These are phyloP conservation scores for Cytospora schulzeri DNA, from an alignment of 2,329 filamentous ascomycete genomes.

Conservation along the genomic window DNA sequence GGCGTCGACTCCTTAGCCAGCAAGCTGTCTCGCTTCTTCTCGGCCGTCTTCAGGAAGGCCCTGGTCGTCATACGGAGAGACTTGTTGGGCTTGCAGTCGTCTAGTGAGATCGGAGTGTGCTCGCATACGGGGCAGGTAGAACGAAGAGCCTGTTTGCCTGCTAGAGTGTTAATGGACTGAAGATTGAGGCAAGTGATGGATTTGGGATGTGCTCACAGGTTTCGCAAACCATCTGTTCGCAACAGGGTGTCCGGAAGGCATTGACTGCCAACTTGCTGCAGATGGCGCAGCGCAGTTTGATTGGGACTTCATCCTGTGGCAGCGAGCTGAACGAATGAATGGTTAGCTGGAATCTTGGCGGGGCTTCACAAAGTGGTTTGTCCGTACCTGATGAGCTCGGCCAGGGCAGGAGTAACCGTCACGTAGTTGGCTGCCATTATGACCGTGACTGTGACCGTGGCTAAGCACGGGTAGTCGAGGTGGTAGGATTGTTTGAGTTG, in stretches of 20 bases:
- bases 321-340: constrained; percentile 61
- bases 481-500: not conserved
- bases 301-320: constrained; percentile 83
- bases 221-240: constrained; percentile 92
- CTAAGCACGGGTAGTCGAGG: not conserved
- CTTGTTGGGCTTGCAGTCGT: constrained; percentile 87
- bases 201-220: constrained; percentile 60
- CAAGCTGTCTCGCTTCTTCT: constrained; percentile 80
- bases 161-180: constrained; percentile 27
- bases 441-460: constrained; percentile 30
- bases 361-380: not conserved
- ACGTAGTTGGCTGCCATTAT: constrained; percentile 30
- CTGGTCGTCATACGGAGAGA: constrained; percentile 88
- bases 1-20: constrained; percentile 53
- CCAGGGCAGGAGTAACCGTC: constrained; percentile 52
- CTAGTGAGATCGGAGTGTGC: constrained; percentile 82
- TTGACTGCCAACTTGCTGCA: constrained; percentile 91
- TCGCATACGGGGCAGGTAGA: constrained; percentile 90
- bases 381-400: constrained; percentile 59
- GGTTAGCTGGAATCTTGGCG: constrained; percentile 26
- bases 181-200: not conserved
- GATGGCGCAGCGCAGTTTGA: constrained; percentile 91
- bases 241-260: constrained; percentile 89
- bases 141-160: constrained; percentile 75
- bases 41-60: constrained; percentile 85